A percentile compares a stretch with the other conserved stretches of the same genome.
Evolutionary conservation across 495 filamentous ascomycete genomes (phyloP).

Genomic region (Tetracladium setigerum): DNA sequence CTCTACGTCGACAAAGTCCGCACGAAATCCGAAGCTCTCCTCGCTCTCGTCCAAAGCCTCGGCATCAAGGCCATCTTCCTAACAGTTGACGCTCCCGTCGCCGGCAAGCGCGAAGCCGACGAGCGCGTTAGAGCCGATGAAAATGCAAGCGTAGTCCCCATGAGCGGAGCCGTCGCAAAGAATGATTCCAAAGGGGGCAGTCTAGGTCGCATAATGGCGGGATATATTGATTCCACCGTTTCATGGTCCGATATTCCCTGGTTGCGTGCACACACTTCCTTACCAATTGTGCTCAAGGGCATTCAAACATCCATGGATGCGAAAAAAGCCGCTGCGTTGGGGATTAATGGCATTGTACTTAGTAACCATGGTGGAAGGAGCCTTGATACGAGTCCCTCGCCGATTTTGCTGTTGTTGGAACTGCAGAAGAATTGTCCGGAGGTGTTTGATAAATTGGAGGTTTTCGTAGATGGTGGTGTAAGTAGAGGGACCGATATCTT

Average conservation of each 20-base stretch:
- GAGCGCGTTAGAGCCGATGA: slow-evolving; percentile 50
- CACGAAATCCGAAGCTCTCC: slow-evolving; percentile 54
- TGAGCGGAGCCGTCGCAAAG: slow-evolving; percentile 46
- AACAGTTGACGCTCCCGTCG: slow-evolving; percentile 59
- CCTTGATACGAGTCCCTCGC: slow-evolving; percentile 55
- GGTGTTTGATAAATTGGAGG: slow-evolving; percentile 54
- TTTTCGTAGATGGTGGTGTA: slow-evolving; percentile 63
- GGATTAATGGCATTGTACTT: slow-evolving; percentile 53
- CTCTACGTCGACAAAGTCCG: slow-evolving; percentile 75
- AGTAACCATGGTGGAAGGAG: slow-evolving; percentile 67
- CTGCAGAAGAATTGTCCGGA: slow-evolving; percentile 51
- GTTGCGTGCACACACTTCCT: slow-evolving; percentile 33
- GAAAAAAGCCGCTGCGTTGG: slow-evolving; percentile 41
- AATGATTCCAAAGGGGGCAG: slow-evolving; percentile 66
- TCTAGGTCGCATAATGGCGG: slow-evolving; percentile 63
- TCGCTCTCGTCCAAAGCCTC: slow-evolving; percentile 46
- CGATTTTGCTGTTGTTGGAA: slow-evolving; percentile 58
- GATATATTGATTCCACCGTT: slow-evolving; percentile 63
- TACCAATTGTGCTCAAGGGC: slow-evolving; percentile 57
- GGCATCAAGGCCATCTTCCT: slow-evolving; percentile 61
- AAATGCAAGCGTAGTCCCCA: slow-evolving; percentile 40
- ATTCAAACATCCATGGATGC: slow-evolving; percentile 58
- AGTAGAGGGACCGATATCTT: slow-evolving; percentile 59
- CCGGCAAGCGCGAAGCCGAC: slow-evolving; percentile 57
- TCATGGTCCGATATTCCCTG: slow-evolving; percentile 65